phyloP scores from a whole-genome alignment of 192 early-diverging fungal genomes.

The Backusella tuberculispora region DNA sequence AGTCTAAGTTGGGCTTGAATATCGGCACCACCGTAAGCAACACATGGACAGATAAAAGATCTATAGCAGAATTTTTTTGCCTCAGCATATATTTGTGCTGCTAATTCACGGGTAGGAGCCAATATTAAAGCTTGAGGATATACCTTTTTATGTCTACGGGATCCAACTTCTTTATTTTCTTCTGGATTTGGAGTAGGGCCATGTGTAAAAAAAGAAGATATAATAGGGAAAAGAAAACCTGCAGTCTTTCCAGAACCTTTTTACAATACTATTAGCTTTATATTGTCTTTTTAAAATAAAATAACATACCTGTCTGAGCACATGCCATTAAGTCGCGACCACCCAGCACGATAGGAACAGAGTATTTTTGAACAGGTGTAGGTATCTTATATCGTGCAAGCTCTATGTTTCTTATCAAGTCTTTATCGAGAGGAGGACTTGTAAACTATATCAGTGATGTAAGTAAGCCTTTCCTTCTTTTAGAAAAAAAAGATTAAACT shows the following conservation, averaged over 20 bases:
- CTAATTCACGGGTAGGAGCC: slow-evolving; percentile 97
- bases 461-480: slow-evolving; percentile 63
- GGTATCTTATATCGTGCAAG: slow-evolving; percentile 67
- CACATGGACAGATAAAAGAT: slow-evolving; percentile 91
- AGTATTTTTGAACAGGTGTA: slow-evolving; percentile 76
- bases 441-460: slow-evolving; percentile 43
- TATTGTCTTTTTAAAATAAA: slow-evolving; percentile 11
- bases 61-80: slow-evolving; percentile 84
- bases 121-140: slow-evolving; percentile 92
- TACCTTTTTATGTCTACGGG: slow-evolving; percentile 43
- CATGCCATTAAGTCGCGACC: slow-evolving; percentile 85
- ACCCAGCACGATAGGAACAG: slow-evolving; percentile 60
- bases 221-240: slow-evolving; percentile 79
- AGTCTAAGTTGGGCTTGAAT: slow-evolving; percentile 80
- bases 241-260: slow-evolving; percentile 77
- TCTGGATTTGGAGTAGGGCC: slow-evolving; percentile 17
- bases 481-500: not conserved
- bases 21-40: slow-evolving; percentile 89
- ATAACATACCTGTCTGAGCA: slow-evolving; percentile 72
- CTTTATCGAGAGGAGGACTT: slow-evolving; percentile 71
- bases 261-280: not conserved
- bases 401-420: slow-evolving; percentile 75
- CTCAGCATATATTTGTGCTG: slow-evolving; percentile 94
- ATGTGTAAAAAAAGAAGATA: slow-evolving; percentile 65
- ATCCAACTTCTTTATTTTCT: not conserved